Evolutionary conservation across 345 rosid genomes (phyloP).

Genomic region (Cardamine chenopodiifolia): DNA sequence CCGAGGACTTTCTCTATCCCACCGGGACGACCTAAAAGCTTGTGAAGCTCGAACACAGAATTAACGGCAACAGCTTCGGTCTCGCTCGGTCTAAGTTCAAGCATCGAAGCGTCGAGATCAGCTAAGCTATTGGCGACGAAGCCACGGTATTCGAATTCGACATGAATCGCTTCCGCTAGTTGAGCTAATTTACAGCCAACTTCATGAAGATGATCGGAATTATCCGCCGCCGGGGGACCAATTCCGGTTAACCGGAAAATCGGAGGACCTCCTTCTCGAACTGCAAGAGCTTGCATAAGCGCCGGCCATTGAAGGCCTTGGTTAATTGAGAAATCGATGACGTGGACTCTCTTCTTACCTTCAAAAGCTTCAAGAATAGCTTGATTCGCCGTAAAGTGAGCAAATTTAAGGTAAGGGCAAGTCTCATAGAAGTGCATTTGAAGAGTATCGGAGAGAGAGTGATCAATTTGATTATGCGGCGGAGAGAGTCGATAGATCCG

Average conservation of each 20-base stretch:
- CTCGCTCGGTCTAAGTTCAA: slow-evolving; percentile 60
- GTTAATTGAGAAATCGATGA: slow-evolving; percentile 75
- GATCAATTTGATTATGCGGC: slow-evolving; percentile 56
- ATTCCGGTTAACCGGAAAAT: slow-evolving; percentile 75
- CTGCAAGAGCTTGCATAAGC: slow-evolving; percentile 81
- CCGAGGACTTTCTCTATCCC: slow-evolving; percentile 64
- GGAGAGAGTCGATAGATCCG: slow-evolving; percentile 68
- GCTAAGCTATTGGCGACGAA: slow-evolving; percentile 75
- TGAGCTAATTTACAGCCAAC: slow-evolving; percentile 88
- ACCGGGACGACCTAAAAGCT: slow-evolving; percentile 62
- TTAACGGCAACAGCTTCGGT: slow-evolving; percentile 75
- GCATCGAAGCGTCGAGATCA: slow-evolving; percentile 77
- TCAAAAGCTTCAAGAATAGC: slow-evolving; percentile 84
- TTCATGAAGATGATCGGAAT: slow-evolving; percentile 63
- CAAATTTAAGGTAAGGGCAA: slow-evolving; percentile 89
- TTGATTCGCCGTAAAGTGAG: slow-evolving; percentile 88
- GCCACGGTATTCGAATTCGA: slow-evolving; percentile 78
- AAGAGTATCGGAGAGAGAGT: slow-evolving; percentile 57
- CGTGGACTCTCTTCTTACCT: slow-evolving; percentile 68
- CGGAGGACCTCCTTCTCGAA: slow-evolving; percentile 70
- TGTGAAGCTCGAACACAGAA: slow-evolving; percentile 82
- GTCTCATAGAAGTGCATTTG: slow-evolving; percentile 89
- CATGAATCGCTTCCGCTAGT: slow-evolving; percentile 65
- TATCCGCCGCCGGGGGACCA: slow-evolving; percentile 72
- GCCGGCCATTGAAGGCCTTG: slow-evolving; percentile 94